A percentile compares a stretch with the other conserved stretches of the same genome.
Evolutionary conservation across 2,329 filamentous ascomycete genomes (phyloP).

Genomic region (Epichloe amarillans): DNA sequence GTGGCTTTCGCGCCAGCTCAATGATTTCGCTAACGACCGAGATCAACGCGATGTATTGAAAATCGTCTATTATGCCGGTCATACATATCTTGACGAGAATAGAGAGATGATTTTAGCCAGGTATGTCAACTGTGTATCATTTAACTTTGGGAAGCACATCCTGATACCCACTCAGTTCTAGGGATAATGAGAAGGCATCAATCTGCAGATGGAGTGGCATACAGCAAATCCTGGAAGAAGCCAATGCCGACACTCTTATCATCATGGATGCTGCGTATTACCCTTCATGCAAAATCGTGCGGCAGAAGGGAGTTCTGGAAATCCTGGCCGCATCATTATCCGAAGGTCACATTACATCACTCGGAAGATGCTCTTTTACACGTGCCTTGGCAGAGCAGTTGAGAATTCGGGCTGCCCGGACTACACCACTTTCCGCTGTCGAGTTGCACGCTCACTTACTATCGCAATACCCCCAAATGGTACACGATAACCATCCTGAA

Average conservation of each 20-base stretch:
- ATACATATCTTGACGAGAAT: slow-evolving; percentile 40
- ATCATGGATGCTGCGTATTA: slow-evolving; percentile 48
- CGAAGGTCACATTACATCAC: slow-evolving; percentile 33
- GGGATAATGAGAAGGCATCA: slow-evolving; percentile 29
- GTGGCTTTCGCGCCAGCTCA: slow-evolving; percentile 39
- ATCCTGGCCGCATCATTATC: slow-evolving; percentile 41
- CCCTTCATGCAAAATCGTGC: slow-evolving; percentile 37
- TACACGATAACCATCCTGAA: slow-evolving; percentile 35
- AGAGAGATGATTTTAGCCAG: slow-evolving; percentile 45
- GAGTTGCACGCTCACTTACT: slow-evolving; percentile 42
- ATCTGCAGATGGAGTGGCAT: slow-evolving; percentile 43
- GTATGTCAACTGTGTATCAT: slow-evolving; percentile 20
- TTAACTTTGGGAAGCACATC: background rate
- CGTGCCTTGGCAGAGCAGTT: slow-evolving; percentile 36
- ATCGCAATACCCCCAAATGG: slow-evolving; percentile 34
- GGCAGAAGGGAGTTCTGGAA: slow-evolving; percentile 41
- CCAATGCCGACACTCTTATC: slow-evolving; percentile 40
- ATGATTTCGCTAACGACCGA: slow-evolving; percentile 37
- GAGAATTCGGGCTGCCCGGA: slow-evolving; percentile 31
- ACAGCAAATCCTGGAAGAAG: slow-evolving; percentile 42
- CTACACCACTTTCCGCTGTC: slow-evolving; percentile 33
- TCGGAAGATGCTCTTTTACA: slow-evolving; percentile 41
- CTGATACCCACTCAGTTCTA: slow-evolving; percentile 26
- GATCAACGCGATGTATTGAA: slow-evolving; percentile 44
- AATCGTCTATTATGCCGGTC: slow-evolving; percentile 44